Evolutionary conservation across 78 protist genomes (phyloP), one percentile per base, ranked within the genome.

Genomic region (Planoprotostelium fungivorum): DNA sequence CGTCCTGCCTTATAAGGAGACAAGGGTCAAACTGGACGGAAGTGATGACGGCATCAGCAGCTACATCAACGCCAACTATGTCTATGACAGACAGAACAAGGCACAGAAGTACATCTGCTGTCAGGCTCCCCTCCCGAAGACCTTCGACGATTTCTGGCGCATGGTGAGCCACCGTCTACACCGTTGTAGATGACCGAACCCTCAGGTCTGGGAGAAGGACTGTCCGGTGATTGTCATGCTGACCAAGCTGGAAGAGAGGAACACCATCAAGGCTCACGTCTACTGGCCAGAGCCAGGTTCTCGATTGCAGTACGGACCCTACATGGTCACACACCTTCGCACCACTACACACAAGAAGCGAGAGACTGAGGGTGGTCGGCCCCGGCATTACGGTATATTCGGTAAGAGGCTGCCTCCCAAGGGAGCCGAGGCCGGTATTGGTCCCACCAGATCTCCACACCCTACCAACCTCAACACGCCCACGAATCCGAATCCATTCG

Each of bases 111-210:
- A 89, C 39, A 92, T 92, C 34, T 91, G 92, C n/a, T 92, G 94
- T 63, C 94, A 92, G 88, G 94, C 94, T 25, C 94, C 94, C 37
- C 36, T 92, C 36, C 91, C 88, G 23, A 38, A 87, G 31, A 92
- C 94, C 0, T 84, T 92, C 31, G 89, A 92, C 36, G 94, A 92
- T 86, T 92, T 92, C 84, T 92, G 94, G 94, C 89, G 94, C 89
- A 92, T 92, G 94, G 94, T 92, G 83, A 51, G 73, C 31, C 5
- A 25, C 16, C 73, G 5, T 16, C 73, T 5, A 51, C 5, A 51
- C 73, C 73, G 16, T 51, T 5, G 73, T 25, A 25, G 73, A 25
- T 51, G 16, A 51, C 73, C 16, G 73, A n/a, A n/a, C 16, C 73
- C 5, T 51, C 73, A 51, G 73, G 16, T 51, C 73, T 51, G 73